Percentiles rank a stretch among this genome's conserved stretches.
Evolutionary conservation across 257 asterid species (phyloP).

Genomic region (Capsicum baccatum): DNA sequence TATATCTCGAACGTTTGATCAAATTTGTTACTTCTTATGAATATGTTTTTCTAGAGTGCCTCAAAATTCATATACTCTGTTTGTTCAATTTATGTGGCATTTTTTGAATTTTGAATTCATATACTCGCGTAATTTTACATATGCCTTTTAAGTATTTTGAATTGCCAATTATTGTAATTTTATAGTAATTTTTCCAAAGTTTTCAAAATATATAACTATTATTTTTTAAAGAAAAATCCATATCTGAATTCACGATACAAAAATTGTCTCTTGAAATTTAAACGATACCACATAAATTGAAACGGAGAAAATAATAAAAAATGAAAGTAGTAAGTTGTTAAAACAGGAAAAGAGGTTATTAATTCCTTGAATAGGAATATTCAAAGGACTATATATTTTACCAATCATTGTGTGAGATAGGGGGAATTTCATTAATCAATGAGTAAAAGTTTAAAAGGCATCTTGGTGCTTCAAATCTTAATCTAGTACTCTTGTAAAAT

Average conservation of each 20-base stretch:
- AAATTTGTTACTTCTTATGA: background rate
- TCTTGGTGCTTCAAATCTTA: too few relatives aligned
- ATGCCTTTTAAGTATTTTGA: too few relatives aligned
- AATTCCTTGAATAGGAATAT: background rate
- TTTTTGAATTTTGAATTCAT: background rate
- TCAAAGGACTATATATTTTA: background rate
- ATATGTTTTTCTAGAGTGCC: background rate
- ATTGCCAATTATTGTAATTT: background rate
- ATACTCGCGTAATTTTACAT: background rate
- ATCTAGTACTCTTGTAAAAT: too few relatives aligned
- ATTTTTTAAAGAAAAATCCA: too few relatives aligned
- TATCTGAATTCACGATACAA: too few relatives aligned
- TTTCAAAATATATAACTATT: too few relatives aligned
- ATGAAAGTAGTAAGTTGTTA: background rate
- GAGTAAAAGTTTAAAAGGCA: too few relatives aligned
- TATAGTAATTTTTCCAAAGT: background rate
- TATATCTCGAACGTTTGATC: background rate
- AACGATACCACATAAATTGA: too few relatives aligned
- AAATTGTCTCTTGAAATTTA: too few relatives aligned
- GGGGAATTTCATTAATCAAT: too few relatives aligned
- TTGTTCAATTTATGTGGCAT: background rate
- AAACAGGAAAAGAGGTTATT: background rate
- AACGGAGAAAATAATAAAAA: background rate
- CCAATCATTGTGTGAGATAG: background rate
- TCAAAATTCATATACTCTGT: too few relatives aligned